A percentile compares a stretch with the other conserved stretches of the same genome.
Evolutionary conservation across 75 land plant genomes (phyloP).

Genomic region (Cryptomeria japonica): DNA sequence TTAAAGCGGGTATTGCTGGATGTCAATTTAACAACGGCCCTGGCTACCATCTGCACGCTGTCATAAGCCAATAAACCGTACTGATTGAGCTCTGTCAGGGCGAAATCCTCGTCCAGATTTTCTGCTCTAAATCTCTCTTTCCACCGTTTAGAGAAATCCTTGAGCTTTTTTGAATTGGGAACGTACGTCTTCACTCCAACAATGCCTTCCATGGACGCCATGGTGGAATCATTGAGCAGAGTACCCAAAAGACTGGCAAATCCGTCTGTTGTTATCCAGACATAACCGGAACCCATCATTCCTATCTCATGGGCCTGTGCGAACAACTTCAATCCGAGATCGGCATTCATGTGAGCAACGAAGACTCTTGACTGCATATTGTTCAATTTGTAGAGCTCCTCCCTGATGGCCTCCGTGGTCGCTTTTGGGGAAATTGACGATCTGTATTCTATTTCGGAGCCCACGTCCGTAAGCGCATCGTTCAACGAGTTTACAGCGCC

Average conservation of each 20-base stretch:
- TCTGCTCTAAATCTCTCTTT: neutral
- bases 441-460: neutral
- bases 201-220: conserved; percentile 26
- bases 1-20: neutral
- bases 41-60: conserved; percentile 12
- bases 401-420: neutral
- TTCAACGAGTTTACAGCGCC: conserved; percentile 12
- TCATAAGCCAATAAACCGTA: conserved; percentile 50
- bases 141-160: conserved; percentile 10
- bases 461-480: conserved; percentile 12
- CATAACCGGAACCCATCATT: conserved; percentile 47
- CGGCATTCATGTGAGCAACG: conserved; percentile 21
- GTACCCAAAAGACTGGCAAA: conserved; percentile 16
- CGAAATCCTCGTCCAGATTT: conserved; percentile 14
- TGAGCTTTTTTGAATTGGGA: neutral
- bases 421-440: neutral
- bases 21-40: conserved; percentile 3
- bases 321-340: conserved; percentile 19
- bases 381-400: neutral
- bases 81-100: conserved; percentile 15
- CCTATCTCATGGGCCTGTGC: conserved; percentile 23
- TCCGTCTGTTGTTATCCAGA: conserved; percentile 34
- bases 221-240: conserved; percentile 11
- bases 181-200: conserved; percentile 17
- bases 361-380: conserved; percentile 24